A percentile compares a stretch with the other conserved stretches of the same genome.
Conservation (phyloP, 2,329 filamentous ascomycete species). For the Harringtonia lauricola region DNA sequence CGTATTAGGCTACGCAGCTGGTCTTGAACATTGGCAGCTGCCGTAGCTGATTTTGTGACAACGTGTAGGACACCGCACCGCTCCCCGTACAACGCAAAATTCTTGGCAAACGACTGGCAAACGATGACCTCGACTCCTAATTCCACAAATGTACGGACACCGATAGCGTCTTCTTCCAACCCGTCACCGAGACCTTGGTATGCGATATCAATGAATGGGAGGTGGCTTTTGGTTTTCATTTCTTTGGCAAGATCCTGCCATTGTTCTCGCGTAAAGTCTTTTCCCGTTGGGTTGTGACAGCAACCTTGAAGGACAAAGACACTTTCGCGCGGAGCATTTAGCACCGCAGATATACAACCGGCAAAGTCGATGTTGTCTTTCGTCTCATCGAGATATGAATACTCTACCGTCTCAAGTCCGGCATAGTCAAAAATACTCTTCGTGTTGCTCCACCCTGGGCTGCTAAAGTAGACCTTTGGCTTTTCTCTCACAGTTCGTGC, state of each 20-base stretch:
- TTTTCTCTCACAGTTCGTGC: conserved; percentile 14
- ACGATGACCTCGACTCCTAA: conserved; percentile 14
- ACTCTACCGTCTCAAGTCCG: conserved; percentile 18
- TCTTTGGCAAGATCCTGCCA: conserved; percentile 18
- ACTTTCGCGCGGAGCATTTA: conserved; percentile 17
- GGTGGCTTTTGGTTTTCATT: conserved; percentile 14
- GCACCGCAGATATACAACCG: conserved; percentile 13
- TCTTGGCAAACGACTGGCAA: conserved; percentile 26
- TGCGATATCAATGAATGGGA: conserved; percentile 24
- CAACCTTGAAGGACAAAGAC: conserved; percentile 25
- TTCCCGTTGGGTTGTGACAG: conserved; percentile 25
- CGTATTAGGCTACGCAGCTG: conserved; percentile 17
- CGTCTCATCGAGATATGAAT: conserved; percentile 19
- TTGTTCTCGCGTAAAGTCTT: conserved; percentile 19
- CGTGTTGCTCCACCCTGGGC: conserved; percentile 24
- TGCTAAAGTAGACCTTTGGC: conserved; percentile 18
- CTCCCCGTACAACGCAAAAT: conserved; percentile 26
- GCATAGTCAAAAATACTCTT: conserved; percentile 19
- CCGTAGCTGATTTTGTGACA: conserved; percentile 5
- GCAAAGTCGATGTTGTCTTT: conserved; percentile 17
- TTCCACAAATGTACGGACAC: conserved; percentile 10
- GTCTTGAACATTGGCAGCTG: conserved; percentile 14
- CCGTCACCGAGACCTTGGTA: conserved; percentile 24
- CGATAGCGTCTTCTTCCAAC: conserved; percentile 21
- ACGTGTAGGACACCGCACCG: conserved; percentile 21